Evolutionary conservation across 192 early-diverging fungal species (phyloP).

Genomic region (Pecoramyces ruminantium): DNA sequence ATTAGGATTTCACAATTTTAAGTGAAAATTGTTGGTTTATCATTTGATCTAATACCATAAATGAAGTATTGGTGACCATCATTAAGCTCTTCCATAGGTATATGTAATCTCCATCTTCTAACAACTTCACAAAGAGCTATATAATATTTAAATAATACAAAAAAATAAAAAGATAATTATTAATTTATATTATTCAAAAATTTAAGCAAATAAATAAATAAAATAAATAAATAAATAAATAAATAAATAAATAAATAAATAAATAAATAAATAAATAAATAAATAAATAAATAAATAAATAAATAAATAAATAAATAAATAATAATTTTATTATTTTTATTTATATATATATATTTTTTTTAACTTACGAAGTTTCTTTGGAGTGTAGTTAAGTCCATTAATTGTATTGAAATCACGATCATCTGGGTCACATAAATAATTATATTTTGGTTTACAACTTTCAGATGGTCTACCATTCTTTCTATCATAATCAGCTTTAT

Average conservation of each 20-base stretch:
- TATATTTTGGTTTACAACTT: not conserved
- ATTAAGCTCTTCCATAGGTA: not conserved
- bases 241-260: too few species aligned
- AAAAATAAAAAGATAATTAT: too few species aligned
- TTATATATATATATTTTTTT: too few species aligned
- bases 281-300: too few species aligned
- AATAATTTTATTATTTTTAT: too few species aligned
- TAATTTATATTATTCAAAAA: too few species aligned
- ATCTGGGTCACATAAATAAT: not conserved
- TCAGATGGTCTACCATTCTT: not conserved
- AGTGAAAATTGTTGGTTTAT: not conserved
- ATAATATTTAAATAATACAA: too few species aligned
- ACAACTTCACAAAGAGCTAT: not conserved
- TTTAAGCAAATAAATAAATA: too few species aligned
- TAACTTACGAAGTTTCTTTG: not conserved
- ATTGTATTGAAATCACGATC: not conserved
- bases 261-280: not conserved
- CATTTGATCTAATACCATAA: not conserved
- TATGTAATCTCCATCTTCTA: not conserved
- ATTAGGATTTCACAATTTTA: not conserved
- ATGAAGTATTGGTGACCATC: not conserved
- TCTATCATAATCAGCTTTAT: not conserved
- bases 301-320: too few species aligned
- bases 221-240: too few species aligned
- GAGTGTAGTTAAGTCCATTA: not conserved